phyloP scores from a whole-genome alignment of 768 basidiomycete genomes.

The Lactarius akahatsu region DNA sequence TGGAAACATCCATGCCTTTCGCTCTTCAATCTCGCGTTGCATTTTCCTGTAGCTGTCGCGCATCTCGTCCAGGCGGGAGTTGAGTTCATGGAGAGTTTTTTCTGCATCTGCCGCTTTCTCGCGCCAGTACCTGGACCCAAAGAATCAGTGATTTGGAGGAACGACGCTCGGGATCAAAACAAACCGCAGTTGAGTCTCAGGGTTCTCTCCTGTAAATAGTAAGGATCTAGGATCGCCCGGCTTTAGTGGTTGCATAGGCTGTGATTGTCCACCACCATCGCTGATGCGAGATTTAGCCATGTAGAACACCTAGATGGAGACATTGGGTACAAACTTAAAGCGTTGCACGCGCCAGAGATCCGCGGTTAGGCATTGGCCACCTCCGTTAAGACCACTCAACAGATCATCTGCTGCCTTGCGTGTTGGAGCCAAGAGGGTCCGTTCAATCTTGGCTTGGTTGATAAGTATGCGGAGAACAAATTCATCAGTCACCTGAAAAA shows the following conservation, averaged over 20 bases:
- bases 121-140: constrained; percentile 45
- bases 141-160: background rate
- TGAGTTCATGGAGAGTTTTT: constrained; percentile 37
- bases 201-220: constrained; percentile 24
- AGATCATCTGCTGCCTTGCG: constrained; percentile 64
- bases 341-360: constrained; percentile 64
- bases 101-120: constrained; percentile 43
- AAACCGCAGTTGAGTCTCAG: constrained; percentile 26
- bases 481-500: constrained; percentile 64
- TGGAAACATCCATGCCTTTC: constrained; percentile 3
- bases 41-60: constrained; percentile 36
- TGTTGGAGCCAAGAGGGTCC: constrained; percentile 58
- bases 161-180: background rate
- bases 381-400: constrained; percentile 43
- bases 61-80: constrained; percentile 33
- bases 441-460: constrained; percentile 71
- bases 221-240: constrained; percentile 35
- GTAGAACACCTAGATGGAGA: background rate
- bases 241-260: constrained; percentile 37
- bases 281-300: constrained; percentile 37
- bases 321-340: constrained; percentile 51
- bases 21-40: constrained; percentile 32
- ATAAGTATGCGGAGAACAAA: constrained; percentile 80
- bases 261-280: constrained; percentile 66
- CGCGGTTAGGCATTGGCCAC: constrained; percentile 61